These are phyloP conservation scores for Stenocarpella maydis DNA, from an alignment of 2,329 filamentous ascomycete genomes.

Conservation along the genomic window DNA sequence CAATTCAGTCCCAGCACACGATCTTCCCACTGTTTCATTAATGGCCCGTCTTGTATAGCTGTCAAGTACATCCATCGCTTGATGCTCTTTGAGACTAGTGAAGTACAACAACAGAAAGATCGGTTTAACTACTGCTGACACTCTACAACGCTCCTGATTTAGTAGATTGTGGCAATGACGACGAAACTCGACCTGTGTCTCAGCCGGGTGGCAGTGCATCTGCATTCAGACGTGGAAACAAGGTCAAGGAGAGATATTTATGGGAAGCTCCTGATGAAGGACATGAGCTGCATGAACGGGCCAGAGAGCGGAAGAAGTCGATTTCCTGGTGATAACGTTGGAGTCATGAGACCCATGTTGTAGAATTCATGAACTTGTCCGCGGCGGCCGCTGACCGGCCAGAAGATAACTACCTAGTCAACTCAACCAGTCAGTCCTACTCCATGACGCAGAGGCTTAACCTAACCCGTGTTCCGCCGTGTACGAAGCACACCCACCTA, in stretches of 20 bases:
- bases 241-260: not conserved
- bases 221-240: not conserved
- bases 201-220: not conserved
- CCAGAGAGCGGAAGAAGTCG: slow-evolving; percentile 4
- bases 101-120: not conserved
- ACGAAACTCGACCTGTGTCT: not conserved
- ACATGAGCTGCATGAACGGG: not conserved
- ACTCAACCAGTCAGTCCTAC: not conserved
- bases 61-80: not conserved
- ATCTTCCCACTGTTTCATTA: not conserved
- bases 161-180: not conserved
- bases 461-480: not conserved
- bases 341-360: too few species aligned
- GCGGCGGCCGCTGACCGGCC: not conserved
- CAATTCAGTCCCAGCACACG: not conserved
- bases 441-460: not conserved
- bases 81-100: not conserved
- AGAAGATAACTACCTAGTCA: too few species aligned
- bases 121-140: not conserved
- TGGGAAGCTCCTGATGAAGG: not conserved
- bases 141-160: not conserved
- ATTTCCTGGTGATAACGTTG: not conserved
- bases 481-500: too few species aligned
- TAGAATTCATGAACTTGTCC: not conserved
- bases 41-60: not conserved